phyloP scores from a whole-genome alignment of 441 rosid genomes.

The Croton setiger region DNA sequence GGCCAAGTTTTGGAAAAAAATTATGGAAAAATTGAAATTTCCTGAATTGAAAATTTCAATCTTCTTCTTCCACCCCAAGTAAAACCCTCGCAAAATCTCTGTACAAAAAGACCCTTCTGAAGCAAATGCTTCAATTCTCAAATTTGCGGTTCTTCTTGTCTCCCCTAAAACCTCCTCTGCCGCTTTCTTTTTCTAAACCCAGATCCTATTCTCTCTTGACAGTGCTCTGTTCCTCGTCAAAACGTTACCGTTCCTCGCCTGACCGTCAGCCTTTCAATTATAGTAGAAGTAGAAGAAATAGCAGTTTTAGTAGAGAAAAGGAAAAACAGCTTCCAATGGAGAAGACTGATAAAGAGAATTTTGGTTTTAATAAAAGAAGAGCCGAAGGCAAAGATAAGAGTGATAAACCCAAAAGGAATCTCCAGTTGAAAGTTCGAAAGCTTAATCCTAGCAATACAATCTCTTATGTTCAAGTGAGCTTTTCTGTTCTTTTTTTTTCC shows the following conservation, averaged over 20 bases:
- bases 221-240: constrained; percentile 29
- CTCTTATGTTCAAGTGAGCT: constrained; percentile 71
- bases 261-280: constrained; percentile 31
- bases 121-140: constrained; percentile 33
- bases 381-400: constrained; percentile 68
- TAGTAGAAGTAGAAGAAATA: constrained; percentile 40
- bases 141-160: constrained; percentile 54
- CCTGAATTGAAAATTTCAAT: not conserved
- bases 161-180: constrained; percentile 31
- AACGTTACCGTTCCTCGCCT: constrained; percentile 37
- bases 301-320: constrained; percentile 30
- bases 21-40: no score
- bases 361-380: constrained; percentile 74
- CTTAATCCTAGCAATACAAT: constrained; percentile 84
- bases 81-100: constrained; percentile 17
- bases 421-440: constrained; percentile 56
- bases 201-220: constrained; percentile 38
- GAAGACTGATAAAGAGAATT: constrained; percentile 26
- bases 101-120: not conserved
- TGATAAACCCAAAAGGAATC: constrained; percentile 53
- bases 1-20: not conserved
- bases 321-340: constrained; percentile 37
- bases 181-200: constrained; percentile 33
- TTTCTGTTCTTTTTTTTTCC: not conserved
- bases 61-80: not conserved